Conservation (phyloP, 2,329 filamentous ascomycete genomes). For the Chaetomium strumarium region DNA sequence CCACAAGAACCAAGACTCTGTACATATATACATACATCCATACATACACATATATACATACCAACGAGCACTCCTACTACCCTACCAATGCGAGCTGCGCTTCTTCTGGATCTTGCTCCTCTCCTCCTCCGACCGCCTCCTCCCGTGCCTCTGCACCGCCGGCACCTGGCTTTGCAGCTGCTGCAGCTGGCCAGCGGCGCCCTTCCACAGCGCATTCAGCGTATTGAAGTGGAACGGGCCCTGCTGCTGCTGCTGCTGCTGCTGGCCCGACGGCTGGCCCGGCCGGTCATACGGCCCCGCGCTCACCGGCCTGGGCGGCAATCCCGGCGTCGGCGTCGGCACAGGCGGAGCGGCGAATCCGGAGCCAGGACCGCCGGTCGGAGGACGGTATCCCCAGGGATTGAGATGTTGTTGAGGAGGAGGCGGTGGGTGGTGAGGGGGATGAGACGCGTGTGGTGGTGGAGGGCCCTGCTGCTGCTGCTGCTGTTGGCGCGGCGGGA, state of each 20-base stretch:
- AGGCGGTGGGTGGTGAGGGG: not conserved
- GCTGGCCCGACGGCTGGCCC: not conserved
- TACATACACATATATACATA: not conserved
- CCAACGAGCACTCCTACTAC: not conserved
- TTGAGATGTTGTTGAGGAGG: conserved; percentile 17
- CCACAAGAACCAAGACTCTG: not conserved
- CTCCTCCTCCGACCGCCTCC: conserved; percentile 22
- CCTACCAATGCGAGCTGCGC: conserved; percentile 31
- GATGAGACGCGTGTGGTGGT: not conserved
- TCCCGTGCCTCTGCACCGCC: not conserved
- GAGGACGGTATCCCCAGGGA: conserved; percentile 12
- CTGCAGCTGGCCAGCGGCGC: conserved; percentile 11
- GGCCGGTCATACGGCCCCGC: conserved; percentile 34
- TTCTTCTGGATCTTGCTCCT: conserved; percentile 31
- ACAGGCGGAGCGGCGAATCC: no score
- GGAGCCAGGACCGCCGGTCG: conserved; percentile 18
- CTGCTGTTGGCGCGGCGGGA: conserved; percentile 11
- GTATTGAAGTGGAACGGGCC: conserved; percentile 21
- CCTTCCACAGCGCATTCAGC: conserved; percentile 23
- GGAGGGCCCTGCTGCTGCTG: conserved; percentile 4
- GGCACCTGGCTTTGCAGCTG: conserved; percentile 15
- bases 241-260: conserved; percentile 16
- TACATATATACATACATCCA: not conserved
- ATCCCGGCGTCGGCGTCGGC: no score
- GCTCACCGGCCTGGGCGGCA: conserved; percentile 43